A percentile compares a stretch with the other conserved stretches of the same genome.
Evolutionary conservation across 768 basidiomycete genomes (phyloP).

Genomic region (Termitomyces sp.): DNA sequence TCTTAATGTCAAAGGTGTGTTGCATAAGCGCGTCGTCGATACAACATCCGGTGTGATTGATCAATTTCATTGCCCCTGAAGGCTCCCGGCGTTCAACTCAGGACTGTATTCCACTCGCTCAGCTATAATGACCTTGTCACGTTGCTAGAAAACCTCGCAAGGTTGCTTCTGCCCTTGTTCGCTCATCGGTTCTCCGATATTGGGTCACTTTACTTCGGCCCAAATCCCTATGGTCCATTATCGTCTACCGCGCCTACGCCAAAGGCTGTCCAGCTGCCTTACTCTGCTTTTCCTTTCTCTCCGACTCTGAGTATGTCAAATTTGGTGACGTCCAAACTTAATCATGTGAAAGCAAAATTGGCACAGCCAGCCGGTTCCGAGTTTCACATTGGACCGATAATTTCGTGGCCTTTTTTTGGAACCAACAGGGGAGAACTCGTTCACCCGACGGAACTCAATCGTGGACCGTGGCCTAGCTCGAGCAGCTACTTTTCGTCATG

Average conservation of each 20-base stretch:
- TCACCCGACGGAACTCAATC: constrained; percentile 68
- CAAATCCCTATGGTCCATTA: constrained; percentile 31
- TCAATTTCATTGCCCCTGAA: constrained; percentile 25
- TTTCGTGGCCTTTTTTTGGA: constrained; percentile 91
- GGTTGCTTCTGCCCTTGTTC: constrained; percentile 69
- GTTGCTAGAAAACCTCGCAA: constrained; percentile 67
- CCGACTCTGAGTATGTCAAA: constrained; percentile 35
- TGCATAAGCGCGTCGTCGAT: neutral
- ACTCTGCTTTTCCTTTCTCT: constrained; percentile 45
- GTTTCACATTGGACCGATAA: constrained; percentile 74
- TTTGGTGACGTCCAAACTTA: constrained; percentile 20
- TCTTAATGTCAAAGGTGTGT: constrained; percentile 82
- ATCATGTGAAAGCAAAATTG: constrained; percentile 14
- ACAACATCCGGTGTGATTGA: constrained; percentile 9
- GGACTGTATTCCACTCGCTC: constrained; percentile 70
- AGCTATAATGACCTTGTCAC: constrained; percentile 61
- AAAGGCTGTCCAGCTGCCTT: constrained; percentile 37
- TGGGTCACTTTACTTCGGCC: constrained; percentile 70
- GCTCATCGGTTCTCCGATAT: constrained; percentile 74
- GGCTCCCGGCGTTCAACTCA: constrained; percentile 74
- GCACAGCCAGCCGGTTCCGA: constrained; percentile 25
- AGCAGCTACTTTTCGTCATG: constrained; percentile 64
- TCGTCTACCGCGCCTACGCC: constrained; percentile 44
- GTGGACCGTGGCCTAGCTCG: constrained; percentile 75
- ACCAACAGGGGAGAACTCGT: constrained; percentile 72